Evolutionary conservation across 345 rosid genomes (phyloP).

Genomic region (Brassica napus): DNA sequence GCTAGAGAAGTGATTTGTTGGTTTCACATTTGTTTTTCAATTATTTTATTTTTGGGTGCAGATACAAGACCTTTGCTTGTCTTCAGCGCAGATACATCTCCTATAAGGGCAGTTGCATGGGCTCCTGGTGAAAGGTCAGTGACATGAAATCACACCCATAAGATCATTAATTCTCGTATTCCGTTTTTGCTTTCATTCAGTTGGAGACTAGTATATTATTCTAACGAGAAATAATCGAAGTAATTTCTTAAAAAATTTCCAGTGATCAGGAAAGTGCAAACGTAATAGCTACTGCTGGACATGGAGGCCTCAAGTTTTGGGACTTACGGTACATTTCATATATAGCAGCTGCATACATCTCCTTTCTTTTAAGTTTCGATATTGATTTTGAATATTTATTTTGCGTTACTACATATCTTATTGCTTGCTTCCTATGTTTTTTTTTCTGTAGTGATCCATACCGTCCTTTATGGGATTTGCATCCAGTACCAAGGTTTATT

Average conservation of each 20-base stretch:
- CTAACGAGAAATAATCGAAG: not conserved
- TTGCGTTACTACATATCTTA: not conserved
- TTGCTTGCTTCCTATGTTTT: constrained; percentile 17
- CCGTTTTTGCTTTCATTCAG: not conserved
- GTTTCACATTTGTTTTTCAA: not conserved
- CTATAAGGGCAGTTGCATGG: constrained; percentile 89
- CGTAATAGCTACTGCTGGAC: constrained; percentile 80
- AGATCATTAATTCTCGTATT: not conserved
- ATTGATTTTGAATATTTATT: not conserved
- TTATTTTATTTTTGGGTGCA: constrained; percentile 38
- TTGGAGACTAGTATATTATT: not conserved
- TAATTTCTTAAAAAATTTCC: constrained; percentile 16
- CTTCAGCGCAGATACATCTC: constrained; percentile 82
- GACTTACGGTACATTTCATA: constrained; percentile 67
- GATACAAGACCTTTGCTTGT: constrained; percentile 84
- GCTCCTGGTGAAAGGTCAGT: constrained; percentile 77
- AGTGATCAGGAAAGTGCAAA: constrained; percentile 69
- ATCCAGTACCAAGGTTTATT: constrained; percentile 62
- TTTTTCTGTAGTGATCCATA: constrained; percentile 71
- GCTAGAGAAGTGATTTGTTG: constrained; percentile 12
- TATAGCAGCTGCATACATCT: not conserved
- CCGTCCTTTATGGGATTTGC: constrained; percentile 81
- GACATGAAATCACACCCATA: not conserved
- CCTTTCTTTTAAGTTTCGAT: not conserved
- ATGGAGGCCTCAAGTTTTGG: constrained; percentile 88